These are phyloP conservation scores for Gossypium raimondii DNA, from an alignment of 345 rosid species.

Conservation along the genomic window DNA sequence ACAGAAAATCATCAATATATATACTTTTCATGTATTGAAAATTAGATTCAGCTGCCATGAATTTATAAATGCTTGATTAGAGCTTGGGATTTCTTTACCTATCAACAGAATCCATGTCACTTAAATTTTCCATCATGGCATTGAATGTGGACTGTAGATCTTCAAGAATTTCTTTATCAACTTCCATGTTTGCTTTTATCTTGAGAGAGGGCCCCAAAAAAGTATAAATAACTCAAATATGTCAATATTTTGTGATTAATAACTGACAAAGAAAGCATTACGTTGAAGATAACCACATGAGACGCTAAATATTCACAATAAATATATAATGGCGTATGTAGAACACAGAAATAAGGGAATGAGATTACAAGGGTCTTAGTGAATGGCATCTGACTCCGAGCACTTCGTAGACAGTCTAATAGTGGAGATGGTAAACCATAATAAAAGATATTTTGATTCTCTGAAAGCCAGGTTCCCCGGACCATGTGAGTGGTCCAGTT, in stretches of 20 bases:
- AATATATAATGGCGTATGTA: background rate
- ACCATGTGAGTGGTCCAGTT: slow-evolving; percentile 77
- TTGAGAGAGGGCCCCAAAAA: slow-evolving; percentile 20
- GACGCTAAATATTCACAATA: background rate
- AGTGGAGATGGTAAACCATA: slow-evolving; percentile 82
- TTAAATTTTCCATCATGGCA: slow-evolving; percentile 61
- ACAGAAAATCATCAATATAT: background rate
- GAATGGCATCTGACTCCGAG: slow-evolving; percentile 24
- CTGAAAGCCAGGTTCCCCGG: slow-evolving; percentile 88
- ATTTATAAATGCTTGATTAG: background rate
- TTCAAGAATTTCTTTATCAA: slow-evolving; percentile 60
- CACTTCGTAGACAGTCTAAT: slow-evolving; percentile 55
- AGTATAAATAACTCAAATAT: background rate
- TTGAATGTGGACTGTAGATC: slow-evolving; percentile 51
- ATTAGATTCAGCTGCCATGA: background rate
- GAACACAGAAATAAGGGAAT: slow-evolving; percentile 14
- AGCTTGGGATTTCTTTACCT: slow-evolving; percentile 32
- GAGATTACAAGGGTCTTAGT: slow-evolving; percentile 36
- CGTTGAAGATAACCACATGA: background rate
- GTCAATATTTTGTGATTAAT: background rate
- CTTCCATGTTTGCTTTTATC: slow-evolving; percentile 49
- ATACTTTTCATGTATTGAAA: background rate
- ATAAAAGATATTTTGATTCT: slow-evolving; percentile 54
- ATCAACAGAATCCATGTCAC: slow-evolving; percentile 37
- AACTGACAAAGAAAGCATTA: background rate